A percentile compares a stretch with the other conserved stretches of the same genome.
These are phyloP conservation scores for Artemisia tridentata DNA, from an alignment of 129 eudicot species.

Conservation along the genomic window DNA sequence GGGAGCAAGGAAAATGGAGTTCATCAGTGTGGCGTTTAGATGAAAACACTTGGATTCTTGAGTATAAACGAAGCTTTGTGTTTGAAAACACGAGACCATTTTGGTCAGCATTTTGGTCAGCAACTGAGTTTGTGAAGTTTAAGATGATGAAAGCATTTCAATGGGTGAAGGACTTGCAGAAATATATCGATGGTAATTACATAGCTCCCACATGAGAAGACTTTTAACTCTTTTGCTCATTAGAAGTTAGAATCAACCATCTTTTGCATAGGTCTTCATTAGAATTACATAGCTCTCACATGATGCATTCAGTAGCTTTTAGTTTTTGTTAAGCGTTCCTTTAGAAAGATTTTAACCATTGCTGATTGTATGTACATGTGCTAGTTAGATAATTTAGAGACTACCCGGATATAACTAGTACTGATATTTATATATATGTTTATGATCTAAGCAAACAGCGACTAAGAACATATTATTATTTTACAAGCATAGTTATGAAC, in stretches of 20 bases:
- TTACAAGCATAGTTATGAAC: conserved; percentile 34
- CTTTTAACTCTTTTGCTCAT: not conserved
- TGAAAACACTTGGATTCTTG: conserved; percentile 88
- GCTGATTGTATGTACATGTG: no score
- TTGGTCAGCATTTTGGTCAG: conserved; percentile 44
- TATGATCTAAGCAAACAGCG: conserved; percentile 18
- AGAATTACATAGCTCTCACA: not conserved
- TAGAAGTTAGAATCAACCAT: conserved; percentile 14
- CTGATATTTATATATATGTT: conserved; percentile 12
- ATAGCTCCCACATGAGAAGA: conserved; percentile 50
- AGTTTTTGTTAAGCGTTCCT: not conserved
- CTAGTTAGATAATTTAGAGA: no score
- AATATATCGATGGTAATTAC: conserved; percentile 20
- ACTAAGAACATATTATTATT: conserved; percentile 39
- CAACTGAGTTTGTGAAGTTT: conserved; percentile 45
- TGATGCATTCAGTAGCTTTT: conserved; percentile 12
- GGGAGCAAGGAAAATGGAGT: conserved; percentile 72
- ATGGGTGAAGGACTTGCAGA: conserved; percentile 50
- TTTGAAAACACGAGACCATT: conserved; percentile 44
- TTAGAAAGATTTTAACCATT: no score
- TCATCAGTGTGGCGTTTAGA: conserved; percentile 61
- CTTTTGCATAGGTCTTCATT: not conserved
- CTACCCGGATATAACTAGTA: not conserved
- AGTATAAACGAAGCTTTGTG: conserved; percentile 49
- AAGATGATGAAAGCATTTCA: conserved; percentile 37